Evolutionary conservation across 139 green algal species (phyloP), one percentile per base, ranked within the genome.

Genomic region (Nannochloris sp.): DNA sequence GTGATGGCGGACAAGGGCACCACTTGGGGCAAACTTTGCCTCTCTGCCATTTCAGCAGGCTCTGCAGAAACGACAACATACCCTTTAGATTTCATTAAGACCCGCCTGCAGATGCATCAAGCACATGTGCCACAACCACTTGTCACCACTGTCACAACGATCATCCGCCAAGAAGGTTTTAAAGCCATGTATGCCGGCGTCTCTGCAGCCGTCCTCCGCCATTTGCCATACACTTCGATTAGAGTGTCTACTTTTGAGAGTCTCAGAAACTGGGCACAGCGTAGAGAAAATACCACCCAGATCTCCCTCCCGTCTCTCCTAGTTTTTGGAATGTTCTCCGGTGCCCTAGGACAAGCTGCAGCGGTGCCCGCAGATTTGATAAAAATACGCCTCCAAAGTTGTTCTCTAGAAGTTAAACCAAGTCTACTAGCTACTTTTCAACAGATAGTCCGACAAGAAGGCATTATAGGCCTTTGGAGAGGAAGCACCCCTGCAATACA

Each of bases 321-420:
- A 13, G 14, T 54, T 0, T 54, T 86, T 44, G 83, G 83, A 0
- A 45, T 80, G 0, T 70, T 68, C 0, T 60, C 83, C 2, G 83
- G 83, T 4, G 83, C 67, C 4, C 19, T 86, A 35, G 83, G 74
- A 9, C 83, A 90, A 68, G 19, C 76, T 27, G 78, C 85, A 55
- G 83, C 83, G 3, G 72, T 81, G 32, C 83, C 83, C 0, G 70
- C 77, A 10, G 83, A 90, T 64, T 74, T 91, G 2, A 57, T 91
- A 37, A 90, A 90, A 71, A 83, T 89, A 89, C 38, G 75, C 79
- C 8, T 67, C 78, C 15, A 59, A 73, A 14, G 56, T 67, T 33
- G 46, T 71, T 38, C 54, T 83, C 19, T 27, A 27, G 42, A 19
- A 19, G 19, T n/a, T n/a, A n/a, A n/a, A 51, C 54, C 2, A 65